Evolutionary conservation across 1,284 basidiomycete species (phyloP).

Genomic region (Leccinum subfulvum): DNA sequence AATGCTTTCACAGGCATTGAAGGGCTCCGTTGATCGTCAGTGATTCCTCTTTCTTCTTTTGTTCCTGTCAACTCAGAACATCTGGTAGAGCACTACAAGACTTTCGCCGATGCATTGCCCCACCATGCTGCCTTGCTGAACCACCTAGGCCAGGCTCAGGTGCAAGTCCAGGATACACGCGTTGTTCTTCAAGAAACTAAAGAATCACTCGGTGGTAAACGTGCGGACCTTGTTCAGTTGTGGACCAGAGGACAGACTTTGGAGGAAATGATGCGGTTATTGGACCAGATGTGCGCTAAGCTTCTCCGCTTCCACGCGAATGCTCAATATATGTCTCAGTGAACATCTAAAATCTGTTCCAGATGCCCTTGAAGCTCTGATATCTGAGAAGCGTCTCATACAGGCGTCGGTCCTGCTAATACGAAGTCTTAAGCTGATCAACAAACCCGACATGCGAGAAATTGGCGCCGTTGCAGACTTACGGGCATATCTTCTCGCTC

Average conservation of each 20-base stretch:
- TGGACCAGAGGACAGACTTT: conserved; percentile 81
- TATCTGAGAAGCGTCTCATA: conserved; percentile 92
- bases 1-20: conserved; percentile 74
- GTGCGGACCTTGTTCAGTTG: conserved; percentile 83
- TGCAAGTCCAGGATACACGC: conserved; percentile 72
- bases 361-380: conserved; percentile 89
- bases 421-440: conserved; percentile 86
- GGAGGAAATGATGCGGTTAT: conserved; percentile 85
- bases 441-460: conserved; percentile 89
- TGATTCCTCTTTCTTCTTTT: conserved; percentile 20
- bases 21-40: conserved; percentile 83
- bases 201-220: conserved; percentile 73
- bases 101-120: conserved; percentile 87
- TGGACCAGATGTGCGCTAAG: conserved; percentile 83
- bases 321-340: conserved; percentile 41
- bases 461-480: conserved; percentile 93
- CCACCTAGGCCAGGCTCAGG: conserved; percentile 70
- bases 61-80: conserved; percentile 6
- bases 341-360: conserved; percentile 91
- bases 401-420: conserved; percentile 89
- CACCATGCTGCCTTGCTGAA: conserved; percentile 78
- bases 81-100: conserved; percentile 77
- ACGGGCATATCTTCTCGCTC: conserved; percentile 79
- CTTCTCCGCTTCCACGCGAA: conserved; percentile 3
- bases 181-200: conserved; percentile 75